A percentile compares a stretch with the other conserved stretches of the same genome.
Conservation (phyloP, 805 yeast genomes). For the Candida ovalis region DNA sequence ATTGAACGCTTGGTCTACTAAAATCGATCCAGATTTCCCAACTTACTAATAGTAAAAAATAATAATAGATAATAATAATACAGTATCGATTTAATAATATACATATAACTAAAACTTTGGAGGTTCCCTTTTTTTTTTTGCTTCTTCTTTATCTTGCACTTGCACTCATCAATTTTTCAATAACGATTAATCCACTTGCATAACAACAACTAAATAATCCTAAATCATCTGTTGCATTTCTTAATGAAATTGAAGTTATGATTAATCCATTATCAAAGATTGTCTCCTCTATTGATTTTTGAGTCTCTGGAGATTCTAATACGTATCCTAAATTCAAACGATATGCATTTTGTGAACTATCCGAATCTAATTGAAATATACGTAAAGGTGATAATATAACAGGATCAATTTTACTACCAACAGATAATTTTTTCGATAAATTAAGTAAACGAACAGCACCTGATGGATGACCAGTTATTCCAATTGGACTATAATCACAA, state of each 20-base stretch:
- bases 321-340: not conserved
- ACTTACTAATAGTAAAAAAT: slow-evolving; percentile 40
- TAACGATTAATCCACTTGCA: slow-evolving; percentile 28
- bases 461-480: slow-evolving; percentile 1
- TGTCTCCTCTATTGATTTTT: slow-evolving; percentile 1
- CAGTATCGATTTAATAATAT: not conserved
- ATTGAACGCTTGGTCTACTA: slow-evolving; percentile 58
- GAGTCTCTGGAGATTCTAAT: slow-evolving; percentile 1
- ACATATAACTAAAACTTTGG: not conserved
- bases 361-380: not conserved
- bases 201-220: slow-evolving; percentile 23
- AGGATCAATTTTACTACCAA: not conserved
- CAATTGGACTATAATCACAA: slow-evolving; percentile 15
- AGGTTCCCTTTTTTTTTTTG: too few species aligned
- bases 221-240: slow-evolving; percentile 14
- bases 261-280: slow-evolving; percentile 16
- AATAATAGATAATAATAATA: not conserved
- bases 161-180: slow-evolving; percentile 24
- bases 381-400: not conserved
- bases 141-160: not conserved
- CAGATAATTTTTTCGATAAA: not conserved
- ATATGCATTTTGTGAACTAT: not conserved
- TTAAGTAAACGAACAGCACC: not conserved
- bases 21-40: slow-evolving; percentile 60
- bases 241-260: slow-evolving; percentile 18